Evolutionary conservation across 441 rosid genomes (phyloP).

Genomic region (Croton setiger): DNA sequence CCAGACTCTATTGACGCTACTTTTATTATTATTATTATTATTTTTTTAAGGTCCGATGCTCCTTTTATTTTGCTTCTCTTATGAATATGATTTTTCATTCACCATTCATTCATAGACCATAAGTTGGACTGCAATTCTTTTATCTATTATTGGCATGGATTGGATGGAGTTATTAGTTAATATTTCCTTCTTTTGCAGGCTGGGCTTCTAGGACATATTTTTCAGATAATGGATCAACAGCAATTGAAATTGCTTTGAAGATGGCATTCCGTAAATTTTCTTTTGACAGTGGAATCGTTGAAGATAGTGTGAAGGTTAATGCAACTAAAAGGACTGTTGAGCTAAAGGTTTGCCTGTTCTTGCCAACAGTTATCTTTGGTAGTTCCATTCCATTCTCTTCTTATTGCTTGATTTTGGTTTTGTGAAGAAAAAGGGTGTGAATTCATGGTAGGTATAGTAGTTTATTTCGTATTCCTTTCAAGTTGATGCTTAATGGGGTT

Average conservation of each 20-base stretch:
- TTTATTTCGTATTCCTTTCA: background rate
- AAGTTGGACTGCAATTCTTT: background rate
- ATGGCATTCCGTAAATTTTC: conserved; percentile 91
- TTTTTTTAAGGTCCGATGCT: background rate
- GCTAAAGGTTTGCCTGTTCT: conserved; percentile 49
- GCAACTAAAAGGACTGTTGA: conserved; percentile 33
- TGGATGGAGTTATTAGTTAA: conserved; percentile 3
- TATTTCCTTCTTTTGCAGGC: conserved; percentile 42
- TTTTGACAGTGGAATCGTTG: conserved; percentile 49
- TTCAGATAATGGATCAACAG: conserved; percentile 95
- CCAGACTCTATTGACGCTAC: background rate
- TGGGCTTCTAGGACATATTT: conserved; percentile 92
- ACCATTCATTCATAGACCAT: conserved; percentile 1
- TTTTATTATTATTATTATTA: background rate
- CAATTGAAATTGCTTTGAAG: conserved; percentile 91
- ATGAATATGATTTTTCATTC: background rate
- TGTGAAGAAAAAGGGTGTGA: background rate
- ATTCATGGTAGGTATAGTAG: conserved; percentile 4
- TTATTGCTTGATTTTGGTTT: background rate
- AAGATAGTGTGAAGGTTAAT: conserved; percentile 22
- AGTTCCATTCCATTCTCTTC: conserved; percentile 6
- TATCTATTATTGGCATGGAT: conserved; percentile 1
- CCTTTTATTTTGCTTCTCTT: conserved; percentile 8
- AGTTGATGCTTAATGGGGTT: background rate
- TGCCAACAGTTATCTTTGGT: background rate